Percentiles rank a stretch among this genome's conserved stretches.
Conservation (phyloP, 2,329 filamentous ascomycete species). For the Fusarium sublunatum region DNA sequence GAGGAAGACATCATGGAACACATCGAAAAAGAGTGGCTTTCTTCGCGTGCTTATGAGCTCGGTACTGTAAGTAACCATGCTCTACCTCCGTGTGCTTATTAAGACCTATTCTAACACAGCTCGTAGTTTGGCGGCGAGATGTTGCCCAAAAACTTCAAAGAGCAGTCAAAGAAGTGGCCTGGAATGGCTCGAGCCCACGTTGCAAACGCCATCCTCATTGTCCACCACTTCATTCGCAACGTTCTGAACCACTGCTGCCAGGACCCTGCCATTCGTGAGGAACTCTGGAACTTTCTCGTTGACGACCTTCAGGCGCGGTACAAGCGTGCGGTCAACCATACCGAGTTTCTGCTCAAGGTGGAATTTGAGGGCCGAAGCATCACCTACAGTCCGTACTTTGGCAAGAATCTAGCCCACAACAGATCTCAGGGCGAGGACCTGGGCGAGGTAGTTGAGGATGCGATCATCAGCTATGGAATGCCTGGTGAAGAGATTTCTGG, state of each 20-base stretch:
- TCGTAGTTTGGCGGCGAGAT: slow-evolving; percentile 54
- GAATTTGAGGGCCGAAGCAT: slow-evolving; percentile 40
- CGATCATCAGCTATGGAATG: neutral
- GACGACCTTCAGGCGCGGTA: slow-evolving; percentile 61
- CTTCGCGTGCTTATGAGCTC: slow-evolving; percentile 62
- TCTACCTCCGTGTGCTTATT: too few relatives aligned
- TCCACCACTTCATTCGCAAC: slow-evolving; percentile 63
- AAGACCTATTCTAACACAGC: too few relatives aligned
- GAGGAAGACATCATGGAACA: slow-evolving; percentile 52
- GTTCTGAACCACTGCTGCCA: slow-evolving; percentile 58
- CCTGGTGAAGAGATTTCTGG: too few relatives aligned
- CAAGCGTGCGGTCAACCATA: slow-evolving; percentile 59
- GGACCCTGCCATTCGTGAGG: slow-evolving; percentile 55
- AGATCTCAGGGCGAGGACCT: neutral
- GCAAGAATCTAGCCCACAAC: neutral
- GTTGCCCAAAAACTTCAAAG: slow-evolving; percentile 60
- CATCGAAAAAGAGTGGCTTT: slow-evolving; percentile 53
- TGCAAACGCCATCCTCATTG: slow-evolving; percentile 60
- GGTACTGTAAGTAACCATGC: too few relatives aligned
- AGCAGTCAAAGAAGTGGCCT: slow-evolving; percentile 67
- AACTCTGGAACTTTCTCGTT: slow-evolving; percentile 59
- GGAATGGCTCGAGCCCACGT: slow-evolving; percentile 61
- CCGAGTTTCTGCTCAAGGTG: slow-evolving; percentile 60
- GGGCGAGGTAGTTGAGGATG: neutral
- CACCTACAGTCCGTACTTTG: slow-evolving; percentile 36